Percentiles rank a stretch among this genome's conserved stretches.
Evolutionary conservation across 352 stramenopile species (phyloP).

Genomic region (Elongisporangium senticosum): DNA sequence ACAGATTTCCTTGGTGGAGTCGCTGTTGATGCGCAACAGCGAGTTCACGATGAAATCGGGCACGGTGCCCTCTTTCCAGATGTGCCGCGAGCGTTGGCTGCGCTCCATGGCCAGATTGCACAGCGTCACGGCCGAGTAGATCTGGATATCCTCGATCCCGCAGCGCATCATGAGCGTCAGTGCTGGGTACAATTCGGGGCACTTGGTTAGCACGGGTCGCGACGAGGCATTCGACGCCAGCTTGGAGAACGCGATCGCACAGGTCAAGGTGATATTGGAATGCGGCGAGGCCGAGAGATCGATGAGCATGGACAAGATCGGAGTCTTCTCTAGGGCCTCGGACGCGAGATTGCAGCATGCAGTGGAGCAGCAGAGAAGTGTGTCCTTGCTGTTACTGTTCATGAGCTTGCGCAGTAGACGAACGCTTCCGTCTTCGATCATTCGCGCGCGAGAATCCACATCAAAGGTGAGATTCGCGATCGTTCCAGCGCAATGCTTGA

Average conservation of each 20-base stretch:
- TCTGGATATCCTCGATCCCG: constrained; percentile 83
- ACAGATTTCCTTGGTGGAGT: constrained; percentile 87
- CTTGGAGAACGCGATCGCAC: constrained; percentile 75
- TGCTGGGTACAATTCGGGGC: constrained; percentile 62
- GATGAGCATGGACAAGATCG: constrained; percentile 72
- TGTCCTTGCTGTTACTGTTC: constrained; percentile 49
- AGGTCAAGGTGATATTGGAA: constrained; percentile 62
- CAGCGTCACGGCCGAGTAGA: constrained; percentile 83
- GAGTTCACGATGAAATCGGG: constrained; percentile 89
- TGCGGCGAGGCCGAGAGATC: constrained; percentile 63
- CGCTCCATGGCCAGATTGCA: constrained; percentile 81
- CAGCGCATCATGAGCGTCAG: constrained; percentile 87
- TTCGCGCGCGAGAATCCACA: constrained; percentile 38
- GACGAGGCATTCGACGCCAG: constrained; percentile 54
- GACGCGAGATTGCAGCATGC: constrained; percentile 73
- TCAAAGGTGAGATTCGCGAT: constrained; percentile 79
- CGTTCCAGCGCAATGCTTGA: constrained; percentile 59
- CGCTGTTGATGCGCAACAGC: constrained; percentile 84
- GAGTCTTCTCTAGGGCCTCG: constrained; percentile 65
- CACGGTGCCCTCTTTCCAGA: constrained; percentile 85
- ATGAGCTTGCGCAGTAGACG: constrained; percentile 66
- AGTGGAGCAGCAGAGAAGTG: constrained; percentile 60
- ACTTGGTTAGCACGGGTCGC: constrained; percentile 55
- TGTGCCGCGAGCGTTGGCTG: constrained; percentile 47
- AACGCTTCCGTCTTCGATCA: constrained; percentile 64